These are phyloP conservation scores for Nyssa sinensis DNA, from an alignment of 148 eudicot species.

Conservation along the genomic window DNA sequence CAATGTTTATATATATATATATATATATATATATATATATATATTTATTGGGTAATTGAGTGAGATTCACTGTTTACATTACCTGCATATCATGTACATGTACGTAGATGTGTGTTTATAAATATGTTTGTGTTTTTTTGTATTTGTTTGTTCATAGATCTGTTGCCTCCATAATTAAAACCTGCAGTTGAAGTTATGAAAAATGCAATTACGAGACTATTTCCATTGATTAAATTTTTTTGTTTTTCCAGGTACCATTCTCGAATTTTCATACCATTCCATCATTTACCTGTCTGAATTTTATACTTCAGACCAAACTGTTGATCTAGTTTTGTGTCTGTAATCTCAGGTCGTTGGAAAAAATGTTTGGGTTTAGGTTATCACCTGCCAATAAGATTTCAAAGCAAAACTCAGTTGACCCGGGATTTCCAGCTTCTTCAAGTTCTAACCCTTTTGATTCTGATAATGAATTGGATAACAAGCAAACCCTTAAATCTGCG, in stretches of 20 bases:
- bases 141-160: background rate
- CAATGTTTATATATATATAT: too few relatives aligned
- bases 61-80: too few relatives aligned
- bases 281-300: background rate
- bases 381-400: conserved; percentile 31
- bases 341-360: too few relatives aligned
- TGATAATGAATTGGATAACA: conserved; percentile 23
- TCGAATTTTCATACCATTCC: background rate
- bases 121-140: too few relatives aligned
- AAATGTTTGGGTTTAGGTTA: conserved; percentile 65
- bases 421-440: conserved; percentile 1
- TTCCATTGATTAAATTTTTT: background rate
- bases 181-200: background rate
- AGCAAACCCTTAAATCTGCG: conserved; percentile 18
- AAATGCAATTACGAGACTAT: background rate
- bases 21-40: too few relatives aligned
- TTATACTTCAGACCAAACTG: background rate
- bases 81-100: background rate
- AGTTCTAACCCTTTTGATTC: conserved; percentile 22
- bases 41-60: too few relatives aligned
- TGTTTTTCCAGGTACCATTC: background rate
- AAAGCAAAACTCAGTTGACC: conserved; percentile 16
- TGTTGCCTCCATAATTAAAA: background rate
- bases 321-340: too few relatives aligned
- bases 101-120: background rate